Conservation (phyloP, 2,329 filamentous ascomycete species). For the Acrodontium crateriforme region DNA sequence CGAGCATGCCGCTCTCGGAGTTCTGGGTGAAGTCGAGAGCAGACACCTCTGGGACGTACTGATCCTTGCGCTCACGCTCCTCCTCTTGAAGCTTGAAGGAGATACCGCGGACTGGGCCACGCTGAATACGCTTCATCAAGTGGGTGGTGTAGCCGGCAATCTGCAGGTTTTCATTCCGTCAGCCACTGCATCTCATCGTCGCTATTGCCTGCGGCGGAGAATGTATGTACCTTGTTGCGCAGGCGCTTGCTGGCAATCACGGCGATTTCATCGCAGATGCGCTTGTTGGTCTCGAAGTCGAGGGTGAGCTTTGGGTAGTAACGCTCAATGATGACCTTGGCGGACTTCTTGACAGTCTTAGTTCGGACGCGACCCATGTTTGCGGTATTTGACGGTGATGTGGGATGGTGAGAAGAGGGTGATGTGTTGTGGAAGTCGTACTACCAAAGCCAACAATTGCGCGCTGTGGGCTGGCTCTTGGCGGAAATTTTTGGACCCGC, state of each 20-base stretch:
- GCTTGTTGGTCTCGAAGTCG: conserved; percentile 99
- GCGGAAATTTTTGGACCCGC: too few relatives aligned
- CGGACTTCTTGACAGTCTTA: conserved; percentile 66
- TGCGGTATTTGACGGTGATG: too few relatives aligned
- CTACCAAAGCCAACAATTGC: too few relatives aligned
- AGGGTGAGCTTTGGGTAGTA: conserved; percentile 92
- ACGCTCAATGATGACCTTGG: conserved; percentile 99
- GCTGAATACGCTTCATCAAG: conserved; percentile 98
- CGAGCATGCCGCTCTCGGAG: conserved; percentile 82
- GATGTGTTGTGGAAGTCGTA: conserved; percentile 1
- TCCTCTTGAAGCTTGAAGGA: conserved; percentile 99
- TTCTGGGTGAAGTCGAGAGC: conserved; percentile 96
- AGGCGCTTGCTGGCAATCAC: conserved; percentile 99
- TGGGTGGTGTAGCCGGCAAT: conserved; percentile 98
- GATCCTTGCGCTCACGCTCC: conserved; percentile 99
- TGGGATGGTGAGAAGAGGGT: too few relatives aligned
- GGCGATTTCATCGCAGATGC: conserved; percentile 98
- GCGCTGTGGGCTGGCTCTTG: too few relatives aligned
- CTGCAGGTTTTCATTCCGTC: conserved; percentile 29
- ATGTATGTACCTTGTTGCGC: conserved; percentile 76
- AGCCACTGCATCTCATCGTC: not conserved
- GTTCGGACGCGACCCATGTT: conserved; percentile 45
- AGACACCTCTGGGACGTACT: conserved; percentile 98
- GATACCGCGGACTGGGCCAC: conserved; percentile 97
- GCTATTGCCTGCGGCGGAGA: conserved; percentile 1